Evolutionary conservation across 2,329 filamentous ascomycete species (phyloP).

Genomic region (Ceratocystis papillata): DNA sequence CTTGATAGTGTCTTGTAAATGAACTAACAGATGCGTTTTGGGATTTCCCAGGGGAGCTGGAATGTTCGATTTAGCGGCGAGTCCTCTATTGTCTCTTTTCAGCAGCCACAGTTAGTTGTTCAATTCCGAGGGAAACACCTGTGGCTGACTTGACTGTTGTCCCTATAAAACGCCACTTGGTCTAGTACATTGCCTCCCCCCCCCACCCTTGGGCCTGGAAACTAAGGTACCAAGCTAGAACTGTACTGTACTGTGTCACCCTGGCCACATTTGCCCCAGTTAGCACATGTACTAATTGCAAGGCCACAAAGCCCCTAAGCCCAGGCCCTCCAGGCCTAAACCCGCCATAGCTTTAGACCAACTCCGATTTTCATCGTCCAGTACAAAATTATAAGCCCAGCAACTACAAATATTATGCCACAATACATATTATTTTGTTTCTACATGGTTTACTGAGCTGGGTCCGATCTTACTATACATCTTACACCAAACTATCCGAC

Average conservation of each 20-base stretch:
- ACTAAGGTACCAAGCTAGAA: background rate
- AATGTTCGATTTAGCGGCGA: conserved; percentile 4
- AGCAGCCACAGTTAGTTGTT: background rate
- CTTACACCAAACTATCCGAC: background rate
- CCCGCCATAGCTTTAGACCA: no score
- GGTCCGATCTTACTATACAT: background rate
- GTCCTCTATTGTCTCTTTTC: no score
- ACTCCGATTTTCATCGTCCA: background rate
- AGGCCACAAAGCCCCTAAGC: no score
- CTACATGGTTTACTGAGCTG: background rate
- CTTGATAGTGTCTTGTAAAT: no score
- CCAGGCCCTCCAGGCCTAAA: no score
- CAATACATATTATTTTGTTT: conserved; percentile 1
- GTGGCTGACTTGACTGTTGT: background rate
- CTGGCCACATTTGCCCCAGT: no score
- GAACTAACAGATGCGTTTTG: background rate
- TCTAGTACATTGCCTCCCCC: background rate
- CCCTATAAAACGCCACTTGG: background rate
- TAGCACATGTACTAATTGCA: no score
- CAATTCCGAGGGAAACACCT: background rate
- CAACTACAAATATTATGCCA: background rate
- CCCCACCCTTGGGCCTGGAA: background rate
- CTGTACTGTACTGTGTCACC: background rate
- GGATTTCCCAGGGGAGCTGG: background rate
- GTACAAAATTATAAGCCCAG: background rate